Conservation (phyloP, 306 rosid genomes). For the Ziziphus jujuba region DNA sequence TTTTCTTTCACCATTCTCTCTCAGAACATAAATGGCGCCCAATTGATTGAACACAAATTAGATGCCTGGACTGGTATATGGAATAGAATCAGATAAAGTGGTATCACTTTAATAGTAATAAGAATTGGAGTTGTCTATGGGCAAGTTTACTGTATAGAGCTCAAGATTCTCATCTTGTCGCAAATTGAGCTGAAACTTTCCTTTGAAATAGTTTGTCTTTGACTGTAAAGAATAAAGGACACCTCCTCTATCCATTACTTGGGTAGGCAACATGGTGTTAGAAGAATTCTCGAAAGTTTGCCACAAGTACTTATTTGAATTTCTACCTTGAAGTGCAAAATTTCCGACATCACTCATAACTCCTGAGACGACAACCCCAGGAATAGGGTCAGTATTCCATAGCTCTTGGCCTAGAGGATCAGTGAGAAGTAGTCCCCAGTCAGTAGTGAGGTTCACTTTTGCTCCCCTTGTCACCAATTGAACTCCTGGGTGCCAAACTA, state of each 20-base stretch:
- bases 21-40: conserved; percentile 34
- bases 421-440: conserved; percentile 1
- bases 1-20: conserved; percentile 22
- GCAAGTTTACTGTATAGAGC: conserved; percentile 32
- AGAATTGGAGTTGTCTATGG: background rate
- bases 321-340: conserved; percentile 14
- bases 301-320: conserved; percentile 29
- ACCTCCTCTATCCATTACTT: conserved; percentile 22
- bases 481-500: conserved; percentile 43
- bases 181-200: conserved; percentile 38
- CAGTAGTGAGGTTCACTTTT: background rate
- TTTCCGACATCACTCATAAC: conserved; percentile 20
- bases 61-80: conserved; percentile 20
- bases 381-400: background rate
- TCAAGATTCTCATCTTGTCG: conserved; percentile 39
- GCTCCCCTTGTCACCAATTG: conserved; percentile 34
- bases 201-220: conserved; percentile 32
- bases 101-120: conserved; percentile 8
- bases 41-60: conserved; percentile 35
- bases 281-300: conserved; percentile 39
- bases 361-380: conserved; percentile 15
- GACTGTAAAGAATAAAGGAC: conserved; percentile 23
- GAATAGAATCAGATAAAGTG: background rate
- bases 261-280: conserved; percentile 56
- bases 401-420: conserved; percentile 16